Percentiles rank a stretch among this genome's conserved stretches.
phyloP scores from a whole-genome alignment of 495 filamentous ascomycete species.

The Aspergillus baeticus region DNA sequence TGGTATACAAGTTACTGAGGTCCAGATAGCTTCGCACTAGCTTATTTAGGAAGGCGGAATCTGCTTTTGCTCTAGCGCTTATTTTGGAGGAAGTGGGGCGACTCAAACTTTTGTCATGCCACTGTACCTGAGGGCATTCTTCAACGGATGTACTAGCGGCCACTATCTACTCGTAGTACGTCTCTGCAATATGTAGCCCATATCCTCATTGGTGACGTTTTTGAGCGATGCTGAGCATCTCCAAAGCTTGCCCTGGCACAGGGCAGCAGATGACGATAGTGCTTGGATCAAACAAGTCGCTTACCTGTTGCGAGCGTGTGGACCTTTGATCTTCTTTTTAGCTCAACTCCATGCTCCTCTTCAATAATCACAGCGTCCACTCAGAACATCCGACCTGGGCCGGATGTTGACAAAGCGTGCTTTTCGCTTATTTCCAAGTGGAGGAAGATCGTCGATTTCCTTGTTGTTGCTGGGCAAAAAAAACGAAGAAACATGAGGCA shows the following conservation, averaged over 20 bases:
- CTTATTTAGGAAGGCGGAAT: no score
- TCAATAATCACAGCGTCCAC: background rate
- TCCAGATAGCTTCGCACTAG: no score
- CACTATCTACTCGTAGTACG: no score
- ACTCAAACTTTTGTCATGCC: no score
- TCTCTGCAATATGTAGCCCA: background rate
- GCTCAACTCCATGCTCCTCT: background rate
- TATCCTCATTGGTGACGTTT: background rate
- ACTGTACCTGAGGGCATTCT: no score
- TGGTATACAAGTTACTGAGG: no score
- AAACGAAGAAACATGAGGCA: background rate
- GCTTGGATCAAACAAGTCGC: background rate
- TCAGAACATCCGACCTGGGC: background rate
- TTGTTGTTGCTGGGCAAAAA: background rate
- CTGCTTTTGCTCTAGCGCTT: no score
- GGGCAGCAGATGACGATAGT: background rate
- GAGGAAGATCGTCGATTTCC: slow-evolving; percentile 2
- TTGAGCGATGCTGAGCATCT: background rate
- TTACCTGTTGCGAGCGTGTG: background rate
- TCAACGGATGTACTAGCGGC: no score
- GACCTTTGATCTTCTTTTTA: slow-evolving; percentile 5
- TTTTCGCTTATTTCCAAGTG: background rate
- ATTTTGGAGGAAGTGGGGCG: no score
- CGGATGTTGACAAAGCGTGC: background rate
- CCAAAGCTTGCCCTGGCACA: background rate